Evolutionary conservation across 768 basidiomycete species (phyloP).

Genomic region (Suillus hirtellus): DNA sequence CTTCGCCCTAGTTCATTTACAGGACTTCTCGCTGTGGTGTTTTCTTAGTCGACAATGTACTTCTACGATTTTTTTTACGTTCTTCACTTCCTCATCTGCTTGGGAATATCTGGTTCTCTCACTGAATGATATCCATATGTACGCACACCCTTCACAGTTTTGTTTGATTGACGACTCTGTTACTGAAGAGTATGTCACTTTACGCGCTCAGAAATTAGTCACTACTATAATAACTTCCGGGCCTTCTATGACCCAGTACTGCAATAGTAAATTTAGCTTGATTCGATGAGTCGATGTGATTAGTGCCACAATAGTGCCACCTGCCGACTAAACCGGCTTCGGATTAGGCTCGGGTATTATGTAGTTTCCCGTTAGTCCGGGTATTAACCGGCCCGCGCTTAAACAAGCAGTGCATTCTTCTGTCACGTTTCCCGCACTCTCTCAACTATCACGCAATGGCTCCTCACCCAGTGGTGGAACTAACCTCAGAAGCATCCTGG

Average conservation of each 20-base stretch:
- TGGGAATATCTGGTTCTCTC: neutral
- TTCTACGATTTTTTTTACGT: constrained; percentile 18
- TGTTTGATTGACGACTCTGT: constrained; percentile 19
- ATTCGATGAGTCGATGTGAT: neutral
- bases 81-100: constrained; percentile 3
- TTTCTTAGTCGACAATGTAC: constrained; percentile 14
- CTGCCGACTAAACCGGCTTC: constrained; percentile 7
- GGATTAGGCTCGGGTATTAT: constrained; percentile 8
- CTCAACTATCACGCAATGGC: constrained; percentile 40
- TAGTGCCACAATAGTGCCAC: neutral
- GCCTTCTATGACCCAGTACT: neutral
- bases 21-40: neutral
- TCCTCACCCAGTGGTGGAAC: constrained; percentile 69
- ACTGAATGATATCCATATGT: constrained; percentile 33
- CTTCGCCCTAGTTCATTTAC: constrained; percentile 22
- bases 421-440: neutral
- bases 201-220: constrained; percentile 24
- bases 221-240: constrained; percentile 24
- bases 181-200: constrained; percentile 19
- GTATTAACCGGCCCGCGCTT: neutral
- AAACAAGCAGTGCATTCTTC: neutral
- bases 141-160: constrained; percentile 1
- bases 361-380: constrained; percentile 1
- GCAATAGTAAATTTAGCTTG: neutral
- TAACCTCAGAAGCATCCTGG: constrained; percentile 86